These are phyloP conservation scores for Thraustotheca clavata DNA, from an alignment of 352 stramenopile genomes.

Conservation along the genomic window DNA sequence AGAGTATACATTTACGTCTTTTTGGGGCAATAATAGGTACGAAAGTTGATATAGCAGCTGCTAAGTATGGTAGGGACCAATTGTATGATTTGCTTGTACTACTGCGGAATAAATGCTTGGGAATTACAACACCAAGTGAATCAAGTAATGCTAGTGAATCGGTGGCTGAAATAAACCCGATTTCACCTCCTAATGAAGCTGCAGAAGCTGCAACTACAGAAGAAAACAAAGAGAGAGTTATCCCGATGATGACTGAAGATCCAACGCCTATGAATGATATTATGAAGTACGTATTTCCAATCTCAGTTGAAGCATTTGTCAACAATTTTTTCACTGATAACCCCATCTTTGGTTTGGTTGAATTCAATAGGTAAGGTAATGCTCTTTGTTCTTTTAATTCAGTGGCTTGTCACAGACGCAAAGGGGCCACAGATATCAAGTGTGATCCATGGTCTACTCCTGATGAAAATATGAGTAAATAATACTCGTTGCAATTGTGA, in stretches of 20 bases:
- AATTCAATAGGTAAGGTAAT: constrained; percentile 32
- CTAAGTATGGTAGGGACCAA: constrained; percentile 28
- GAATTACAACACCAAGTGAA: constrained; percentile 19
- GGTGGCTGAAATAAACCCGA: neutral
- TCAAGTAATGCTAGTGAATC: neutral
- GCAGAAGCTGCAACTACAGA: no score
- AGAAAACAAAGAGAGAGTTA: no score
- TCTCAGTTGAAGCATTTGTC: constrained; percentile 66
- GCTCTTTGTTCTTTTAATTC: neutral
- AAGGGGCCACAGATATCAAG: constrained; percentile 64
- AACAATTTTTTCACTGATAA: constrained; percentile 53
- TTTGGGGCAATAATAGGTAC: constrained; percentile 68
- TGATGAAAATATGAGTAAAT: constrained; percentile 22
- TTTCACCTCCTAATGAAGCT: neutral
- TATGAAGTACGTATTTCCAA: constrained; percentile 44
- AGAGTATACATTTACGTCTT: constrained; percentile 81
- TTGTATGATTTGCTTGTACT: constrained; percentile 68
- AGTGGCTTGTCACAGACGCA: constrained; percentile 22
- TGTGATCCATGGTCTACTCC: constrained; percentile 55
- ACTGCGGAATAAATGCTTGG: constrained; percentile 49
- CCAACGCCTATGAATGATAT: constrained; percentile 46
- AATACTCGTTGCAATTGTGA: neutral
- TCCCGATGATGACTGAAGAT: neutral
- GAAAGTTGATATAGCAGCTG: neutral
- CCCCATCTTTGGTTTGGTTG: constrained; percentile 57